phyloP scores from a whole-genome alignment of 1,284 basidiomycete species.

The Cystobasidium slooffiae region DNA sequence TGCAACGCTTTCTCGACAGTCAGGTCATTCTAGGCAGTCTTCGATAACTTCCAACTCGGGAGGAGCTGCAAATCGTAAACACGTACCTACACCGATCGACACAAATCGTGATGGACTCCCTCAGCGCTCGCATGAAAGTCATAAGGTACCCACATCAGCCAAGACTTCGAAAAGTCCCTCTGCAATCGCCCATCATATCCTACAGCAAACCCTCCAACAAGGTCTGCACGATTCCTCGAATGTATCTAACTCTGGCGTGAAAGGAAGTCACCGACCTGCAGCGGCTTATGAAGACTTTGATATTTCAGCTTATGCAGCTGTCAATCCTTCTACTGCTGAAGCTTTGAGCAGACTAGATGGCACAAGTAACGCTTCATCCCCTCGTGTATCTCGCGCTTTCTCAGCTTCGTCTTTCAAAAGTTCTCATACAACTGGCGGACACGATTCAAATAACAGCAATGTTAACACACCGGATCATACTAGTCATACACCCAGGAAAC shows the following conservation, averaged over 20 bases:
- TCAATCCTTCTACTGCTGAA: slow-evolving; percentile 84
- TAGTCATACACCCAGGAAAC: slow-evolving; percentile 71
- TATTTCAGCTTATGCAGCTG: slow-evolving; percentile 77
- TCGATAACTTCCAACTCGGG: slow-evolving; percentile 45
- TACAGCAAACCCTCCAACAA: slow-evolving; percentile 51
- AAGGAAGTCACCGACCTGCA: too few species aligned
- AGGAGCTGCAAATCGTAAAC: neutral
- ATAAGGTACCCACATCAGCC: neutral
- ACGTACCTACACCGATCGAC: slow-evolving; percentile 17
- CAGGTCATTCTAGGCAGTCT: slow-evolving; percentile 53
- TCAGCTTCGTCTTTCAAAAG: slow-evolving; percentile 57
- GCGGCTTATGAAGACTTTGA: slow-evolving; percentile 59
- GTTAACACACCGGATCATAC: slow-evolving; percentile 59
- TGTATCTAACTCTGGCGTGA: neutral
- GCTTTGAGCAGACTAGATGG: slow-evolving; percentile 93
- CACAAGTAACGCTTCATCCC: slow-evolving; percentile 63
- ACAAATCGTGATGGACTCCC: slow-evolving; percentile 22
- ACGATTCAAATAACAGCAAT: slow-evolving; percentile 56
- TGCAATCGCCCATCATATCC: slow-evolving; percentile 52
- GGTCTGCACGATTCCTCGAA: neutral
- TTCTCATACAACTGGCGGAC: slow-evolving; percentile 12
- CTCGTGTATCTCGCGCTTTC: slow-evolving; percentile 45
- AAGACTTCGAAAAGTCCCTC: slow-evolving; percentile 48
- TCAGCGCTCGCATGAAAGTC: neutral
- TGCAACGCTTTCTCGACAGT: slow-evolving; percentile 48